Conservation (phyloP, 257 asterid genomes). For the Fraxinus quadrangulata region DNA sequence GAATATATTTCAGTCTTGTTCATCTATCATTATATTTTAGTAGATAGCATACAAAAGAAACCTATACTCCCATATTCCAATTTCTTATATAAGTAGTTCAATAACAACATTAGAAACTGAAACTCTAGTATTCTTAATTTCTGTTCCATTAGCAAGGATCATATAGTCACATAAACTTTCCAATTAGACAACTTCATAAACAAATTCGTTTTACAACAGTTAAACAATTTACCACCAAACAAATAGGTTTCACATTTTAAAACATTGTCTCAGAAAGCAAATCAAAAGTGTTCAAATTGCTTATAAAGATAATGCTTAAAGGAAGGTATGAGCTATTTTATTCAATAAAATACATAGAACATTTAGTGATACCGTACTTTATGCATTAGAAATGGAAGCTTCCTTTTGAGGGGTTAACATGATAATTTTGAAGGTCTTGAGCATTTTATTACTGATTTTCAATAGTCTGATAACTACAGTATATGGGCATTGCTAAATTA, state of each 20-base stretch:
- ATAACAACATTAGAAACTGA: slow-evolving; percentile 2
- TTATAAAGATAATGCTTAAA: neutral
- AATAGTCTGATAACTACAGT: neutral
- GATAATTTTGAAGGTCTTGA: neutral
- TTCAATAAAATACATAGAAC: neutral
- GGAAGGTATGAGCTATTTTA: neutral
- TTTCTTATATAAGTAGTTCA: neutral
- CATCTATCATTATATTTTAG: slow-evolving; percentile 20
- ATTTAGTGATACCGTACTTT: neutral
- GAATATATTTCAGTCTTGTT: slow-evolving; percentile 17
- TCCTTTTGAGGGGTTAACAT: neutral
- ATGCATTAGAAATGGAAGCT: neutral
- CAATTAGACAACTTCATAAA: neutral
- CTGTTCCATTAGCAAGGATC: neutral
- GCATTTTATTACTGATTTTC: neutral
- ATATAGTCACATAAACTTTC: neutral
- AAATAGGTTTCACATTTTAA: slow-evolving; percentile 13
- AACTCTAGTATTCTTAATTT: slow-evolving; percentile 6
- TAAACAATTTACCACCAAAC: neutral
- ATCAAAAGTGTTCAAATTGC: neutral
- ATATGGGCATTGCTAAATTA: neutral
- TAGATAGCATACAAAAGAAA: neutral
- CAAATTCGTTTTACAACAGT: neutral
- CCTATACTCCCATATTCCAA: slow-evolving; percentile 12
- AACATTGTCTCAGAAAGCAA: neutral